Evolutionary conservation across 495 filamentous ascomycete species (phyloP).

Genomic region (Rusavskia elegans): DNA sequence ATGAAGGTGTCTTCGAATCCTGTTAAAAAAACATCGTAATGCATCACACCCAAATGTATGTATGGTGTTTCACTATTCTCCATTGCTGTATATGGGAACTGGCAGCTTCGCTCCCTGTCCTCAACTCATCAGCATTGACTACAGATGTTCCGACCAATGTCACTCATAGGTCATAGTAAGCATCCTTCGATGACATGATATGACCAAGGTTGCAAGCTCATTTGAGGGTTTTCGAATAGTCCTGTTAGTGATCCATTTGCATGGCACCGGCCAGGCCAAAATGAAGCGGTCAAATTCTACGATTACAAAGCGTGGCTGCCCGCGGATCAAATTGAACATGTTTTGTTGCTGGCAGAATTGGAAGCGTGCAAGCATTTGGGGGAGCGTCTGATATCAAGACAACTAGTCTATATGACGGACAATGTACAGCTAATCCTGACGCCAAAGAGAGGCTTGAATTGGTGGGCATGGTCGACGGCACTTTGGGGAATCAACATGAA

Average conservation of each 20-base stretch:
- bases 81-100: too few relatives aligned
- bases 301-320: neutral
- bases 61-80: too few relatives aligned
- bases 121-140: too few relatives aligned
- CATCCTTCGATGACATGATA: too few relatives aligned
- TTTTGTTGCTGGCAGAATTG: neutral
- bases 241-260: neutral
- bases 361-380: neutral
- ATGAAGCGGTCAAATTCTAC: neutral
- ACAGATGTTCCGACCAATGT: too few relatives aligned
- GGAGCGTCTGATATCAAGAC: neutral
- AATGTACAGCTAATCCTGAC: slow-evolving; percentile 5
- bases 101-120: too few relatives aligned
- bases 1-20: too few relatives aligned
- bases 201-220: too few relatives aligned
- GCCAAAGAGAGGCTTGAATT: neutral
- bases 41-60: too few relatives aligned
- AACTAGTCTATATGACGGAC: slow-evolving; percentile 13
- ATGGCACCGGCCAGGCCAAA: neutral
- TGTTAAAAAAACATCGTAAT: too few relatives aligned
- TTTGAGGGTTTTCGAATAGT: too few relatives aligned
- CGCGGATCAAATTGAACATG: neutral
- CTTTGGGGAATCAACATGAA: neutral
- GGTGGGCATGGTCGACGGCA: neutral
- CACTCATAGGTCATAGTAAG: too few relatives aligned